A percentile compares a stretch with the other conserved stretches of the same genome.
phyloP scores from a whole-genome alignment of 495 filamentous ascomycete genomes.

The Hypoxylon perforatum region DNA sequence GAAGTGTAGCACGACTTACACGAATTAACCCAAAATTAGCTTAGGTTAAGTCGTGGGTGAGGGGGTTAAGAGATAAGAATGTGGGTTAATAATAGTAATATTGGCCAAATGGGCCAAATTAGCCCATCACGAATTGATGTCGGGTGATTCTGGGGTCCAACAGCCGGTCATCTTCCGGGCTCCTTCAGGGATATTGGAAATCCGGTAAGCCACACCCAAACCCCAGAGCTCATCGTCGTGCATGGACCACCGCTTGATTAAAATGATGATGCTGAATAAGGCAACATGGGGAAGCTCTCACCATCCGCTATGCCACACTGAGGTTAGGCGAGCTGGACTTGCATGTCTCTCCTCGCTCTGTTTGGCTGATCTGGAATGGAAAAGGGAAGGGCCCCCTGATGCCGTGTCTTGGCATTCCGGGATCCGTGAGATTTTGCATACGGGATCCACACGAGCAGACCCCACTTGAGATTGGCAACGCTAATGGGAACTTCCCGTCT shows the following conservation, averaged over 20 bases:
- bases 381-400: slow-evolving; percentile 47
- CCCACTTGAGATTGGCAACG: slow-evolving; percentile 29
- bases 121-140: slow-evolving; percentile 32
- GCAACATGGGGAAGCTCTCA: slow-evolving; percentile 36
- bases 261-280: slow-evolving; percentile 25
- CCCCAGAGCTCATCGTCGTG: slow-evolving; percentile 19
- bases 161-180: slow-evolving; percentile 36
- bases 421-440: slow-evolving; percentile 42
- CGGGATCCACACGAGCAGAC: slow-evolving; percentile 8
- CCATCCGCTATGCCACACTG: background rate
- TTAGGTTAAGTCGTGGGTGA: too few species aligned
- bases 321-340: slow-evolving; percentile 12
- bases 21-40: slow-evolving; percentile 41
- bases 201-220: slow-evolving; percentile 35
- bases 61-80: slow-evolving; percentile 11
- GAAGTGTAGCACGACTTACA: slow-evolving; percentile 28
- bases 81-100: slow-evolving; percentile 45
- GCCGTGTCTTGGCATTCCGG: slow-evolving; percentile 41
- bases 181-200: slow-evolving; percentile 23
- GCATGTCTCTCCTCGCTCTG: background rate
- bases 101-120: slow-evolving; percentile 36
- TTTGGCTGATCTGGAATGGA: slow-evolving; percentile 43
- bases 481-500: slow-evolving; percentile 49
- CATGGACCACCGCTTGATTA: slow-evolving; percentile 41
- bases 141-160: slow-evolving; percentile 34